These are phyloP conservation scores for Colletotrichum lini DNA, from an alignment of 2,329 filamentous ascomycete species.

Conservation along the genomic window DNA sequence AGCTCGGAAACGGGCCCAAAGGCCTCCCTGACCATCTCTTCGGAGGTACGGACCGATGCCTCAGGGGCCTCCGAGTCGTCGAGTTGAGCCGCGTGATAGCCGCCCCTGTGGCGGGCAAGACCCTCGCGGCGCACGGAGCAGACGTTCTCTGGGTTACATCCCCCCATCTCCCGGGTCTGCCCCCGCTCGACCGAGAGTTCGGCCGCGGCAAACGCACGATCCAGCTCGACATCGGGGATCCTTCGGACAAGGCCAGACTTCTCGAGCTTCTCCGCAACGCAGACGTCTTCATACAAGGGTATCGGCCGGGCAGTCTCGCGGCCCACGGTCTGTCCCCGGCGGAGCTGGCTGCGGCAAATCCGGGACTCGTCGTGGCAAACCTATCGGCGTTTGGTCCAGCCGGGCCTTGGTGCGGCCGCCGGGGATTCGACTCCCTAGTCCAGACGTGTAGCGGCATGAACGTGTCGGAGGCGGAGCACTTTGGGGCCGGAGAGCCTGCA, in stretches of 20 bases:
- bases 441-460: slow-evolving; percentile 71
- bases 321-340: slow-evolving; percentile 55
- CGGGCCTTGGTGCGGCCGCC: slow-evolving; percentile 50
- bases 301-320: slow-evolving; percentile 62
- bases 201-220: slow-evolving; percentile 53
- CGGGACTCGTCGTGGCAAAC: slow-evolving; percentile 64
- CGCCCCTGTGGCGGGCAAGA: slow-evolving; percentile 51
- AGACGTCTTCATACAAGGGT: slow-evolving; percentile 62
- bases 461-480: slow-evolving; percentile 66
- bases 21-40: slow-evolving; percentile 31
- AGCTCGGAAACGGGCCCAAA: slow-evolving; percentile 46
- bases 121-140: slow-evolving; percentile 52
- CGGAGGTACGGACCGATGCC: not conserved
- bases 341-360: slow-evolving; percentile 55
- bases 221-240: slow-evolving; percentile 48
- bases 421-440: not conserved
- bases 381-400: slow-evolving; percentile 66
- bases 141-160: slow-evolving; percentile 53
- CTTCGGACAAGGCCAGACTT: slow-evolving; percentile 47
- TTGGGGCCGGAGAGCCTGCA: slow-evolving; percentile 54
- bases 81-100: slow-evolving; percentile 55
- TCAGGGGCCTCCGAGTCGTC: slow-evolving; percentile 50
- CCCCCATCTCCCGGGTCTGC: slow-evolving; percentile 50
- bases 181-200: slow-evolving; percentile 51
- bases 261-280: slow-evolving; percentile 50